A percentile compares a stretch with the other conserved stretches of the same genome.
These are phyloP conservation scores for Trichocladium uniseriatum DNA, from an alignment of 495 filamentous ascomycete genomes.

Conservation along the genomic window DNA sequence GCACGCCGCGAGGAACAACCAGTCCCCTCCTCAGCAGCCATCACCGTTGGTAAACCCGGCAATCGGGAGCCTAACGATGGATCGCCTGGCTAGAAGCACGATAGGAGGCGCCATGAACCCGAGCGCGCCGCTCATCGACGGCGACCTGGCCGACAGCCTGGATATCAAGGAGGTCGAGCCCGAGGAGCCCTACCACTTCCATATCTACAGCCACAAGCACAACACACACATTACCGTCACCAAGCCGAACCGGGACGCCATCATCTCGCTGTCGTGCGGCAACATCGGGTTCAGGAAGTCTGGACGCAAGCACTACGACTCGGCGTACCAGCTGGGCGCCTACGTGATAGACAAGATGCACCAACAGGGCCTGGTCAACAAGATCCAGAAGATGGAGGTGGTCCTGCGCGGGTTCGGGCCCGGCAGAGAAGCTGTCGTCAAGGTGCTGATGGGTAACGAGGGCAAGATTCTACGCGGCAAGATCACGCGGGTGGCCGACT, in stretches of 20 bases:
- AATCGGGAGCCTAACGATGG: background rate
- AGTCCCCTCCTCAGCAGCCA: conserved; percentile 1
- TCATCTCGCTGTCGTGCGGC: conserved; percentile 68
- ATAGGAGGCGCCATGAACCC: background rate
- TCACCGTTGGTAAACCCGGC: too few relatives aligned
- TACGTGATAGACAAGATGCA: conserved; percentile 70
- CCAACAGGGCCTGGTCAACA: conserved; percentile 53
- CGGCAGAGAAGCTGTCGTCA: conserved; percentile 79
- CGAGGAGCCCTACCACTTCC: conserved; percentile 64
- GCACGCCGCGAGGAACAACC: background rate
- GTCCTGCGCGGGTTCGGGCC: conserved; percentile 71
- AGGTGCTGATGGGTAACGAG: conserved; percentile 79
- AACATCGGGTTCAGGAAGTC: conserved; percentile 81
- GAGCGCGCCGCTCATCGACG: background rate
- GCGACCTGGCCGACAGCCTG: conserved; percentile 13
- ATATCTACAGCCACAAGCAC: conserved; percentile 79
- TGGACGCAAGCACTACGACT: conserved; percentile 70
- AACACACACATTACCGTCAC: conserved; percentile 89
- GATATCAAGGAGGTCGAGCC: conserved; percentile 17
- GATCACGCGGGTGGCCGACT: conserved; percentile 69
- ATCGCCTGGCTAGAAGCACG: conserved; percentile 2
- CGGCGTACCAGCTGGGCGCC: conserved; percentile 81
- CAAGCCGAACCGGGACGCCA: conserved; percentile 62
- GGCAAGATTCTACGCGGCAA: conserved; percentile 60
- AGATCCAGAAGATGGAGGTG: conserved; percentile 63